Evolutionary conservation across 1,284 basidiomycete species (phyloP).

Genomic region (Moesziomyces antarcticus): DNA sequence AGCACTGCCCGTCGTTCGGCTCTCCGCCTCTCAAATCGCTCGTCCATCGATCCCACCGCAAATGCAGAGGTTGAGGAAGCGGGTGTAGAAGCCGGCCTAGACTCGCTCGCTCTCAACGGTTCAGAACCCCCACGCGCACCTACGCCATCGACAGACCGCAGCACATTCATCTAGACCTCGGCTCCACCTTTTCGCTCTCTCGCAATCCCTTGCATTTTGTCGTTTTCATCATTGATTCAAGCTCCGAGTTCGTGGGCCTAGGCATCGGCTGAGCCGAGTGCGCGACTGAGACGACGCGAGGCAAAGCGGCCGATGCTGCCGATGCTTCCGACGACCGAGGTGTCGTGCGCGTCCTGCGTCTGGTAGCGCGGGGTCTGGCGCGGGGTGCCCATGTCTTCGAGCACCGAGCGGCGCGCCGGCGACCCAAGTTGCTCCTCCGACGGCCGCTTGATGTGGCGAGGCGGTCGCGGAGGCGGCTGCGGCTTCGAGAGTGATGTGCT

Average conservation of each 20-base stretch:
- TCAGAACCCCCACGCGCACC: no score
- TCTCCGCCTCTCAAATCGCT: no score
- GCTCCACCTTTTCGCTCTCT: no score
- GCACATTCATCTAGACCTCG: slow-evolving; percentile 16
- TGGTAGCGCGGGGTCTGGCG: not conserved
- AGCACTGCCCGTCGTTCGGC: no score
- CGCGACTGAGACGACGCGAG: slow-evolving; percentile 26
- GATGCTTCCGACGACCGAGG: slow-evolving; percentile 18
- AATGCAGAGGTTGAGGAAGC: not conserved
- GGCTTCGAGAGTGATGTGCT: slow-evolving; percentile 15
- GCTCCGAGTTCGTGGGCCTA: not conserved
- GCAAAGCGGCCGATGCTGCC: slow-evolving; percentile 31
- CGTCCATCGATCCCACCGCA: no score
- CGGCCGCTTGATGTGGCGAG: slow-evolving; percentile 26
- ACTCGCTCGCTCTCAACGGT: no score
- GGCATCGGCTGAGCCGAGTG: slow-evolving; percentile 13
- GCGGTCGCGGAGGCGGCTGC: slow-evolving; percentile 32
- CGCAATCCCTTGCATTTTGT: not conserved
- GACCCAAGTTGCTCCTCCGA: slow-evolving; percentile 26
- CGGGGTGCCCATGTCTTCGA: slow-evolving; percentile 20
- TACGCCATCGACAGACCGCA: slow-evolving; percentile 20
- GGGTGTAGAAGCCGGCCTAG: not conserved
- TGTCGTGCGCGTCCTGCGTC: not conserved
- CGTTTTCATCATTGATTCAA: not conserved
- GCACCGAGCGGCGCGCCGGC: not conserved